Conservation (phyloP, 805 yeast genomes). For the Cyberlindnera euphorbiae region DNA sequence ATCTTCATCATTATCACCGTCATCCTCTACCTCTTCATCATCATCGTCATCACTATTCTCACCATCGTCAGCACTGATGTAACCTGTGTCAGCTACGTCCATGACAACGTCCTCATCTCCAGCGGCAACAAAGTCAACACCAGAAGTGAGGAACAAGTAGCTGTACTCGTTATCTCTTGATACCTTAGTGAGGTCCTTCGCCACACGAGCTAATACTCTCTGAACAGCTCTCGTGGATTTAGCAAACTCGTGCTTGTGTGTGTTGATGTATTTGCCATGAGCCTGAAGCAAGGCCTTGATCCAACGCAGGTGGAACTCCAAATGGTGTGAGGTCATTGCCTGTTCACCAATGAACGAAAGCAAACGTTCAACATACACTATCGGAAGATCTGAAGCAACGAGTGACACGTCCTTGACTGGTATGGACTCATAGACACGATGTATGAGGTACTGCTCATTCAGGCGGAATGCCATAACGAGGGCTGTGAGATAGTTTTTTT, state of each 20-base stretch:
- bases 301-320: slow-evolving; percentile 85
- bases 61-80: slow-evolving; percentile 14
- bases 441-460: slow-evolving; percentile 73
- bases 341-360: slow-evolving; percentile 65
- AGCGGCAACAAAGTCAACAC: slow-evolving; percentile 17
- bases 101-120: slow-evolving; percentile 10
- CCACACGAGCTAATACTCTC: slow-evolving; percentile 67
- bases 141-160: slow-evolving; percentile 43
- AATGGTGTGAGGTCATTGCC: slow-evolving; percentile 67
- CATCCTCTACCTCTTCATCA: slow-evolving; percentile 11
- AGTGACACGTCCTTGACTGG: slow-evolving; percentile 68
- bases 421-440: slow-evolving; percentile 65
- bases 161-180: slow-evolving; percentile 51
- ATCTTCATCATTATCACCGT: slow-evolving; percentile 20
- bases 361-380: slow-evolving; percentile 65
- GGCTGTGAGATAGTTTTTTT: slow-evolving; percentile 61
- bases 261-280: slow-evolving; percentile 74
- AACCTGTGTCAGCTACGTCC: not conserved
- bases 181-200: slow-evolving; percentile 62
- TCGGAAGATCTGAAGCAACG: slow-evolving; percentile 67
- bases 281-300: slow-evolving; percentile 57
- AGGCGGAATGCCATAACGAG: slow-evolving; percentile 90
- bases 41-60: slow-evolving; percentile 9
- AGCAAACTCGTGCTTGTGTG: slow-evolving; percentile 56
- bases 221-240: slow-evolving; percentile 66